Percentiles rank a stretch among this genome's conserved stretches.
Conservation (phyloP, 805 yeast species). For the Candida endomychidarum region DNA sequence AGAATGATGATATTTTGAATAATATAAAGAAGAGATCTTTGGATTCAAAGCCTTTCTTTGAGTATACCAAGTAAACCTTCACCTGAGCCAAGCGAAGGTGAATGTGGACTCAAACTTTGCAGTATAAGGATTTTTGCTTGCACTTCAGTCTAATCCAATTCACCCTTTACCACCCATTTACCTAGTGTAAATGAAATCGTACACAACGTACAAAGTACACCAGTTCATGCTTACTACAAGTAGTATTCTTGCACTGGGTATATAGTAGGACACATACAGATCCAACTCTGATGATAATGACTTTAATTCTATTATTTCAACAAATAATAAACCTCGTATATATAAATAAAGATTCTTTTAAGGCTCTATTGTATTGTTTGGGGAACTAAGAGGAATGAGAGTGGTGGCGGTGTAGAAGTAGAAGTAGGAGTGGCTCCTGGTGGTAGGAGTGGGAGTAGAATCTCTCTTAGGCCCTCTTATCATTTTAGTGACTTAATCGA, state of each 20-base stretch:
- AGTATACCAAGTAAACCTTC: conserved; percentile 33
- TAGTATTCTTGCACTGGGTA: too few species aligned
- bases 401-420: too few species aligned
- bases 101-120: too few species aligned
- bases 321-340: conserved; percentile 1
- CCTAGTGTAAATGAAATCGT: background rate
- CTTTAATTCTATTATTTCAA: conserved; percentile 7
- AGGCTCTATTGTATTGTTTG: background rate
- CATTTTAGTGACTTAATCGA: too few species aligned
- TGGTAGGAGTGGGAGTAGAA: too few species aligned
- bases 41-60: conserved; percentile 30
- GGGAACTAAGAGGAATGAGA: too few species aligned
- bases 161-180: background rate
- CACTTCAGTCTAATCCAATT: background rate
- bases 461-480: too few species aligned
- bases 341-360: background rate
- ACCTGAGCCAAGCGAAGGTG: too few species aligned
- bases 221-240: too few species aligned
- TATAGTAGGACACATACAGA: too few species aligned
- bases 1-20: conserved; percentile 54
- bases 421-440: too few species aligned
- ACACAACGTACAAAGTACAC: background rate
- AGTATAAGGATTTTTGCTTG: too few species aligned
- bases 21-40: conserved; percentile 49
- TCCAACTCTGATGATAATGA: conserved; percentile 7